phyloP scores from a whole-genome alignment of 192 early-diverging fungal genomes.

The Neocallimastix lanati region DNA sequence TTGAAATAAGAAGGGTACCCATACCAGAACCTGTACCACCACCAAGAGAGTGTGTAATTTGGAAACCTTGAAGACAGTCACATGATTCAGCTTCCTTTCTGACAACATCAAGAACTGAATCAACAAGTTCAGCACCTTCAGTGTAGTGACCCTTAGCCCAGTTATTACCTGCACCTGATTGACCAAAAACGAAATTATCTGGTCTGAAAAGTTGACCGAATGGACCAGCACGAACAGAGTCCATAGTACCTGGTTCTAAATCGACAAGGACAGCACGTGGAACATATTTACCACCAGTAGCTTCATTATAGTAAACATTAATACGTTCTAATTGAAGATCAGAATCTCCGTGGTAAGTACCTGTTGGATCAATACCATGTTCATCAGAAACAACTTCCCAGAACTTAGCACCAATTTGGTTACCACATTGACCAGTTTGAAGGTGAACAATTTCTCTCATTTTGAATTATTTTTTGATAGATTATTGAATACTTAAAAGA shows the following conservation, averaged over 20 bases:
- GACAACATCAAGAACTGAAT: constrained; percentile 84
- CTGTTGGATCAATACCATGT: constrained; percentile 71
- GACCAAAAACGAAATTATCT: constrained; percentile 90
- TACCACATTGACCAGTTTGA: too few species aligned
- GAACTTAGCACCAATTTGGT: constrained; percentile 69
- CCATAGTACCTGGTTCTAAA: constrained; percentile 90
- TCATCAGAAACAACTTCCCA: constrained; percentile 86
- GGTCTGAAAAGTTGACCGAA: constrained; percentile 83
- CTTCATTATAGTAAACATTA: constrained; percentile 97
- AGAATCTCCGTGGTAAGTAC: constrained; percentile 67
- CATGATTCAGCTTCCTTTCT: constrained; percentile 90
- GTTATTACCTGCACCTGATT: constrained; percentile 96
- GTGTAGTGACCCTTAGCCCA: too few species aligned
- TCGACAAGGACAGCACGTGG: too few species aligned
- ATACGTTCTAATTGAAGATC: too few species aligned
- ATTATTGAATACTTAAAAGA: too few species aligned
- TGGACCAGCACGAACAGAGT: constrained; percentile 59
- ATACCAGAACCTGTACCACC: constrained; percentile 93
- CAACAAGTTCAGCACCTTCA: constrained; percentile 94
- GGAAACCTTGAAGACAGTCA: constrained; percentile 97
- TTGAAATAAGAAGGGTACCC: constrained; percentile 86
- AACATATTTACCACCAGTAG: too few species aligned
- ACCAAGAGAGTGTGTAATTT: too few species aligned
- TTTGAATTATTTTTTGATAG: too few species aligned
- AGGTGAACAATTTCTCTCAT: too few species aligned